Percentiles rank a stretch among this genome's conserved stretches.
phyloP scores from a whole-genome alignment of 805 yeast genomes.

The Suhomyces xylopsoci region DNA sequence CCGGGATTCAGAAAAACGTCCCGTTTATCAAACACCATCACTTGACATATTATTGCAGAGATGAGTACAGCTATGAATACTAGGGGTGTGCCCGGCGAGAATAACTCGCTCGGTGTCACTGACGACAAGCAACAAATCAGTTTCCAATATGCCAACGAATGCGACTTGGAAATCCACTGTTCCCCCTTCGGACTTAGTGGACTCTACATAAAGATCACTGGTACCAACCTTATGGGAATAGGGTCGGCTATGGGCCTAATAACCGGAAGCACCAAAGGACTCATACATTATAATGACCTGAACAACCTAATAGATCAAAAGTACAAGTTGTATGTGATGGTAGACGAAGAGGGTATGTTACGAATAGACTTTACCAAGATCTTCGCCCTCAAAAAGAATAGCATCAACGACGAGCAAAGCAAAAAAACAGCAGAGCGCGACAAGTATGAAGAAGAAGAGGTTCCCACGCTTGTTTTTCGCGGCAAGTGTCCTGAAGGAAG shows the following conservation, averaged over 20 bases:
- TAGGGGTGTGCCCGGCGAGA: neutral
- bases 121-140: conserved; percentile 12
- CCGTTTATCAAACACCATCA: neutral
- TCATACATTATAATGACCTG: conserved; percentile 46
- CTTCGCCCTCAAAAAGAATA: conserved; percentile 20
- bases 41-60: neutral
- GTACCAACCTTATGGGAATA: conserved; percentile 50
- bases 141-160: conserved; percentile 47
- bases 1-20: neutral
- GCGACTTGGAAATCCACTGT: conserved; percentile 53
- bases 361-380: conserved; percentile 53
- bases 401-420: neutral
- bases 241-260: conserved; percentile 57
- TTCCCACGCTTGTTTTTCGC: conserved; percentile 48
- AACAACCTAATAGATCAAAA: conserved; percentile 46
- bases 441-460: conserved; percentile 35
- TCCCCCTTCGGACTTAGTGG: conserved; percentile 57
- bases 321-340: conserved; percentile 47
- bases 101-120: neutral
- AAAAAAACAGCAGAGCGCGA: conserved; percentile 25
- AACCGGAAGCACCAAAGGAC: conserved; percentile 51
- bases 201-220: conserved; percentile 45
- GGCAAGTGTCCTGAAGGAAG: conserved; percentile 53
- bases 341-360: conserved; percentile 44
- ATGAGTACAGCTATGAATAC: neutral